A percentile compares a stretch with the other conserved stretches of the same genome.
These are phyloP conservation scores for Aureobasidium melanogenum DNA, from an alignment of 2,329 filamentous ascomycete species.

Conservation along the genomic window DNA sequence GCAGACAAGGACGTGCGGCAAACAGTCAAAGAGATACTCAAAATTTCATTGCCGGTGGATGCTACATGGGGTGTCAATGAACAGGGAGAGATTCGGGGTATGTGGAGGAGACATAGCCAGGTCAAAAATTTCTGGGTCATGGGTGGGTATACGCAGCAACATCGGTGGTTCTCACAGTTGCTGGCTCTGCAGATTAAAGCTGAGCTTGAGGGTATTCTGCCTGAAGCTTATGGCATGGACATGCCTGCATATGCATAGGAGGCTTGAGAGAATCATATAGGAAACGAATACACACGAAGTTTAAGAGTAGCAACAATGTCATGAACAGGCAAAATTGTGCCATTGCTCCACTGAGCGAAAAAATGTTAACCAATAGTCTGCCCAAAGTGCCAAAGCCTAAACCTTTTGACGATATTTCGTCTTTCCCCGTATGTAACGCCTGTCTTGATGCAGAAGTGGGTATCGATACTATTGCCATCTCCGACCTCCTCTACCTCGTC, in stretches of 20 bases:
- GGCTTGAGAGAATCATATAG: no score
- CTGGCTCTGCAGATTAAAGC: background rate
- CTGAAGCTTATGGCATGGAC: no score
- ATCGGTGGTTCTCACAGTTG: background rate
- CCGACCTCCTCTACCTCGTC: constrained; percentile 22
- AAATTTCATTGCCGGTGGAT: background rate
- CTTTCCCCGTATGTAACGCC: background rate
- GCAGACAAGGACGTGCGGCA: background rate
- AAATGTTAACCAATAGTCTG: background rate
- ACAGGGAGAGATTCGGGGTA: background rate
- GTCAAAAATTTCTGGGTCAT: background rate
- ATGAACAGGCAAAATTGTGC: no score
- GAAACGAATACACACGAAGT: no score
- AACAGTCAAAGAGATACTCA: background rate
- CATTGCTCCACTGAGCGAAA: background rate
- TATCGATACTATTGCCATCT: constrained; percentile 13
- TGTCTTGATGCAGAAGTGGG: background rate
- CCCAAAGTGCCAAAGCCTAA: background rate
- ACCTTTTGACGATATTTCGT: background rate
- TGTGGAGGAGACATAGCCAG: background rate
- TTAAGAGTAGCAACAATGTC: no score
- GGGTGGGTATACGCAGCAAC: constrained; percentile 1
- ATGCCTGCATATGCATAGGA: no score
- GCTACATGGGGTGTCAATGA: background rate
- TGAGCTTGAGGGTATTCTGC: no score